Evolutionary conservation across 1,139 yeast genomes (phyloP).

Genomic region (Kurtzmaniella quercitrusa): DNA sequence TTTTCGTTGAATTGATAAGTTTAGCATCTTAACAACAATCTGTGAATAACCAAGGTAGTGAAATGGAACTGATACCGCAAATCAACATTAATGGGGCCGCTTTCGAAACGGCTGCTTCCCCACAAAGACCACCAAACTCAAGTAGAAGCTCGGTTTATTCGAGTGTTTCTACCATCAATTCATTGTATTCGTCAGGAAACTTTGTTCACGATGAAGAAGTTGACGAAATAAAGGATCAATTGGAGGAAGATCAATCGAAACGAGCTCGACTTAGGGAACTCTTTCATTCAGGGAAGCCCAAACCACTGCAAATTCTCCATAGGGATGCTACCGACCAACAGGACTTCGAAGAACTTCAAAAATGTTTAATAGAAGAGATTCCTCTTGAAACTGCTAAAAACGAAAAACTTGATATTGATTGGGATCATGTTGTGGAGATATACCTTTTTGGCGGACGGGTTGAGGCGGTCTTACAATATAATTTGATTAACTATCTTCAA

Average conservation of each 20-base stretch:
- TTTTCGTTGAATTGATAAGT: too few species aligned
- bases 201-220: slow-evolving; percentile 9
- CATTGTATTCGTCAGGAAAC: slow-evolving; percentile 12
- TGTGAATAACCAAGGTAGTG: not conserved
- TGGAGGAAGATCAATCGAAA: slow-evolving; percentile 2
- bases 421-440: slow-evolving; percentile 10
- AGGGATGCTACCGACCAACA: not conserved
- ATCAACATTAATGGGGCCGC: slow-evolving; percentile 2
- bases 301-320: slow-evolving; percentile 1
- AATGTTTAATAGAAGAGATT: not conserved
- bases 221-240: not conserved
- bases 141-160: slow-evolving; percentile 5
- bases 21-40: too few species aligned
- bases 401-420: slow-evolving; percentile 9
- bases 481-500: slow-evolving; percentile 8
- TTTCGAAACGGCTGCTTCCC: slow-evolving; percentile 1
- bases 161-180: slow-evolving; percentile 9
- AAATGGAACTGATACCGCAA: slow-evolving; percentile 1
- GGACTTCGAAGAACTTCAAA: slow-evolving; percentile 1
- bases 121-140: not conserved
- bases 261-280: slow-evolving; percentile 6
- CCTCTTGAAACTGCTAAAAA: slow-evolving; percentile 2
- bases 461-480: slow-evolving; percentile 5
- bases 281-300: slow-evolving; percentile 3
- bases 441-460: slow-evolving; percentile 11